Evolutionary conservation across 1,284 basidiomycete species (phyloP).

Genomic region (Ceratobasidium theobromae): DNA sequence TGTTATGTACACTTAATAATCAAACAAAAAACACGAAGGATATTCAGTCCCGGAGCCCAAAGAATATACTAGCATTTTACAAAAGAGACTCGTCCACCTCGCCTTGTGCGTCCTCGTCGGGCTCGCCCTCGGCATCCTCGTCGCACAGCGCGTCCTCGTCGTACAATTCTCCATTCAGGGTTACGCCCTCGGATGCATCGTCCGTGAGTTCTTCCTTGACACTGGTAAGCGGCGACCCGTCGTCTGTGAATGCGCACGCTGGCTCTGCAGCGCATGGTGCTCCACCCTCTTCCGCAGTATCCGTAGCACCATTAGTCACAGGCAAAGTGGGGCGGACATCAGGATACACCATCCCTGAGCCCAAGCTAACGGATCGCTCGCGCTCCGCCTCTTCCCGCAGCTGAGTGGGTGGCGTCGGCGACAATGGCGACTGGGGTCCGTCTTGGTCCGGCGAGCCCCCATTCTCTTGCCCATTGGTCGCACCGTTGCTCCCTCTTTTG

Average conservation of each 20-base stretch:
- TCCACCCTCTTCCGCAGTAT: too few species aligned
- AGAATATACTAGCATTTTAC: neutral
- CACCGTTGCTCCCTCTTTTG: slow-evolving; percentile 36
- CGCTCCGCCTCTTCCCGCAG: neutral
- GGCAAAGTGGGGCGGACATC: neutral
- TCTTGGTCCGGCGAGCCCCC: slow-evolving; percentile 36
- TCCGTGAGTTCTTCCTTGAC: slow-evolving; percentile 35
- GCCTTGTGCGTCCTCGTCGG: slow-evolving; percentile 44
- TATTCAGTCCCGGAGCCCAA: neutral
- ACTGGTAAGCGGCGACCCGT: slow-evolving; percentile 21
- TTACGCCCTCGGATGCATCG: slow-evolving; percentile 38
- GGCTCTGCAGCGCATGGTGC: slow-evolving; percentile 11
- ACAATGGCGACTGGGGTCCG: too few species aligned
- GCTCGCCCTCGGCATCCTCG: slow-evolving; percentile 44
- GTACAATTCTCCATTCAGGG: slow-evolving; percentile 37
- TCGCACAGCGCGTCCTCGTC: slow-evolving; percentile 48
- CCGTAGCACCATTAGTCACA: neutral
- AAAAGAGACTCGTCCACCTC: slow-evolving; percentile 46
- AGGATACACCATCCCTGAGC: slow-evolving; percentile 26
- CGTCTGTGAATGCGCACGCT: slow-evolving; percentile 1
- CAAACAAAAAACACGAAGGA: neutral
- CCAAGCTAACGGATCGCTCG: slow-evolving; percentile 27
- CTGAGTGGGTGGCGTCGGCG: neutral
- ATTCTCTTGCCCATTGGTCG: slow-evolving; percentile 34
- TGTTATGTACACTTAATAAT: slow-evolving; percentile 33